Evolutionary conservation across 495 filamentous ascomycete species (phyloP), one percentile per base, ranked within the genome.

Genomic region (Tuber aestivum): DNA sequence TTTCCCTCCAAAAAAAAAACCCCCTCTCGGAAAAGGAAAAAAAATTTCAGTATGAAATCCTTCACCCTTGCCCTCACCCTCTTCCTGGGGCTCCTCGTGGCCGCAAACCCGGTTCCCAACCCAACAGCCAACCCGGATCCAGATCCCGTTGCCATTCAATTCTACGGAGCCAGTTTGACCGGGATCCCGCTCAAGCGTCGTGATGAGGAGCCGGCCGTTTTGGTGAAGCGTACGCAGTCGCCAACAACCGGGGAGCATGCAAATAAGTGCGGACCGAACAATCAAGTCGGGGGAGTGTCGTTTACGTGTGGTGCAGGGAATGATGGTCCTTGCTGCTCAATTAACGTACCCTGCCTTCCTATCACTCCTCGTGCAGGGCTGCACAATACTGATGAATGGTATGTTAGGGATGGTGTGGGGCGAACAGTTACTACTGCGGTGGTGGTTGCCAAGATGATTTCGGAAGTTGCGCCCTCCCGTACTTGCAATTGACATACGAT

Each of bases 401-500:
- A 6, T 2, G 56, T 35, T 44, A 79, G 77, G 77, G 77, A 0
- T 79, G 72, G 74, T 80, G 79, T n/a, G 79, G 79, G 12, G 3
- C 44, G 10, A 71, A 72, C 23, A 38, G 71, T 37, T 74, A 70
- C 32, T 80, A 81, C 56, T 80, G 79, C 40, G 79, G 74, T 0
- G 79, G 79, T 40, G 79, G 70, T 41, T 80, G 79, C 42, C 74
- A 80, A 38, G 0, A 6, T 9, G 27, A 5, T 9, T 80, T 71
- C 45, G 79, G 79, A 32, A 48, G 40, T n/a, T 81, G 79, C 48
- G 48, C 69, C 32, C n/a, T 41, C 6, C 65, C 78, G 1, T 74
- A 73, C 14, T 74, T 80, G 23, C 74, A 80, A 40, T 71, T 80
- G 7, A 76, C 78, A n/a, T 80, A 73, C 42, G 79, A 80, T 35